Conservation (phyloP, 345 rosid species). For the Atalantia buxifolia region DNA sequence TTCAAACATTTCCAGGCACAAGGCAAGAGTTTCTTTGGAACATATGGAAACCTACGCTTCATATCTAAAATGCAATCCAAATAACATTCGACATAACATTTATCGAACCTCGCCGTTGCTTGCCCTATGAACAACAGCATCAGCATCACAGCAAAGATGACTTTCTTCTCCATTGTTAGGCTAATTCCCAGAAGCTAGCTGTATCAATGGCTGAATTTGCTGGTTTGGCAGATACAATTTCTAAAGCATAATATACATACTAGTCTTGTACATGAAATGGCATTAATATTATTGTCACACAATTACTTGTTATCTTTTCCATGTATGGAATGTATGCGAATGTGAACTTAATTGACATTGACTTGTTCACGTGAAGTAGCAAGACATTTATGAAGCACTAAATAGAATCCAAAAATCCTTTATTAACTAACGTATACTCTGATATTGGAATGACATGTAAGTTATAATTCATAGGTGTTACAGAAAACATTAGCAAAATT, state of each 20-base stretch:
- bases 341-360: not conserved
- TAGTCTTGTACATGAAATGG: not conserved
- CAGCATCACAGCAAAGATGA: not conserved
- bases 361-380: not conserved
- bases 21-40: slow-evolving; percentile 1
- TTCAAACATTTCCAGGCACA: slow-evolving; percentile 1
- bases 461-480: no score
- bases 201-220: not conserved
- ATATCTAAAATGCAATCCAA: not conserved
- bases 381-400: not conserved
- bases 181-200: not conserved
- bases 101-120: not conserved
- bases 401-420: no score
- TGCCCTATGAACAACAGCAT: not conserved
- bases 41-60: not conserved
- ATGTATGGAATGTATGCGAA: not conserved
- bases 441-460: no score
- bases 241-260: not conserved
- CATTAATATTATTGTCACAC: no score
- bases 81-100: not conserved
- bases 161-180: slow-evolving; percentile 3
- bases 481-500: no score
- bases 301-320: not conserved
- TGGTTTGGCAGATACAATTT: not conserved
- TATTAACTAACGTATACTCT: no score